A percentile compares a stretch with the other conserved stretches of the same genome.
These are phyloP conservation scores for Daldinia concentrica DNA, from an alignment of 495 filamentous ascomycete species.

Conservation along the genomic window DNA sequence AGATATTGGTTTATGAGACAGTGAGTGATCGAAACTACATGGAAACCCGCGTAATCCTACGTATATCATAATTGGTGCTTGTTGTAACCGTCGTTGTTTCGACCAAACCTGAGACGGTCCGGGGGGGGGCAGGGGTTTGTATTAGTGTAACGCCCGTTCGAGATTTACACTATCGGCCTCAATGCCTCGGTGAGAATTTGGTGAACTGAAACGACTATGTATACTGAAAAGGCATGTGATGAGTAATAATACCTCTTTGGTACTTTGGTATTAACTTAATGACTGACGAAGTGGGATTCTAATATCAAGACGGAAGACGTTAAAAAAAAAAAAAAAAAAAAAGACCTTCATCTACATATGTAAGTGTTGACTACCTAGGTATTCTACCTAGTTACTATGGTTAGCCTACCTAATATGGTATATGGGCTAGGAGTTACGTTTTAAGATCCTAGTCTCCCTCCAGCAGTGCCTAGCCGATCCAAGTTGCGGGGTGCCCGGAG, in stretches of 20 bases:
- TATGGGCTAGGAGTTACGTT: slow-evolving; percentile 8
- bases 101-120: slow-evolving; percentile 26
- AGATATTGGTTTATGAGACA: slow-evolving; percentile 16
- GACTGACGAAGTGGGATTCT: neutral
- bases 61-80: neutral
- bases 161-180: neutral
- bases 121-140: slow-evolving; percentile 10
- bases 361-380: too few species aligned
- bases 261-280: neutral
- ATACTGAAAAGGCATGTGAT: neutral
- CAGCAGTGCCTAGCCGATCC: slow-evolving; percentile 12
- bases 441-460: slow-evolving; percentile 30
- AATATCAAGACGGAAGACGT: neutral
- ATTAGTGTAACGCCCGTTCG: slow-evolving; percentile 14
- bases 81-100: slow-evolving; percentile 39
- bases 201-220: neutral
- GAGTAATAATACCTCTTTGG: neutral
- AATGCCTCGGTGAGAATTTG: neutral
- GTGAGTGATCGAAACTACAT: neutral
- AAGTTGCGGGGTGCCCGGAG: neutral
- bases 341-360: too few species aligned
- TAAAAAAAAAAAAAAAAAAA: too few species aligned
- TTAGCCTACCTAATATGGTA: neutral
- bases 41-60: neutral
- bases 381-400: neutral